Base-by-base conservation (phyloP, 169 alveolate species). In the Perkinsus olseni region DNA sequence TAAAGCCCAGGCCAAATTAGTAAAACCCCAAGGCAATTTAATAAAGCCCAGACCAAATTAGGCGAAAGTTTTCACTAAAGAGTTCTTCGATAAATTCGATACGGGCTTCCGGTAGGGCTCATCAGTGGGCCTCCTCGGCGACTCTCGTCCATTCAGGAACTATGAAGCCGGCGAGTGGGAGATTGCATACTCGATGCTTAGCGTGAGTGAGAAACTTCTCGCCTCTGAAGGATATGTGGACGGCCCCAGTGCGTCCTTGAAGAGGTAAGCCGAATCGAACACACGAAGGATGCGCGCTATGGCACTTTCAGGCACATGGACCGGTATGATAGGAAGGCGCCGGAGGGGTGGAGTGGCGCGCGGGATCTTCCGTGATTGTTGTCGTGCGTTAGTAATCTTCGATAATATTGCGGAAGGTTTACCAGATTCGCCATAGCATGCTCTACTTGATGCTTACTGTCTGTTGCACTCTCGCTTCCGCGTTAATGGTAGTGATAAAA, bases 141-240 rank as follows among this genome's bases (percentile, higher is more conserved):
- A 74, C 20, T 6, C 3, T 36, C 62, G 92, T 37, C n/a, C 90
- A 74, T 74, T 13, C 82, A 62, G 82, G 82, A 62, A 95, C 74
- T 97, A 97, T 93, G 95, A 96, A 91, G 93, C 94, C 37, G 98
- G 98, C 38, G 96, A 97, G 92, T 97, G 98, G 98, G 91, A 93
- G 20, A 92, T 93, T 90, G 97, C 98, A 24, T 62, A 62, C 82
- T 21, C 28, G 1, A 62, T 62, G 82, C 17, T 62, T 24, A 21
- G 31, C 82, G 31, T 62, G 13, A 62, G 31, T 24, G 82, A 62
- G 34, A 8, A 62, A 24, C 0, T 62, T 4, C 82, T 62, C 31
- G 82, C 82, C 34, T 62, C 82, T 0, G 82, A 62, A 62, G 82
- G 82, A 24, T 62, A 62, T 28, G 34, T 28, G 1, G 82, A 62